These are phyloP conservation scores for Saprolegnia diclina DNA, from an alignment of 352 stramenopile species.

Conservation along the genomic window DNA sequence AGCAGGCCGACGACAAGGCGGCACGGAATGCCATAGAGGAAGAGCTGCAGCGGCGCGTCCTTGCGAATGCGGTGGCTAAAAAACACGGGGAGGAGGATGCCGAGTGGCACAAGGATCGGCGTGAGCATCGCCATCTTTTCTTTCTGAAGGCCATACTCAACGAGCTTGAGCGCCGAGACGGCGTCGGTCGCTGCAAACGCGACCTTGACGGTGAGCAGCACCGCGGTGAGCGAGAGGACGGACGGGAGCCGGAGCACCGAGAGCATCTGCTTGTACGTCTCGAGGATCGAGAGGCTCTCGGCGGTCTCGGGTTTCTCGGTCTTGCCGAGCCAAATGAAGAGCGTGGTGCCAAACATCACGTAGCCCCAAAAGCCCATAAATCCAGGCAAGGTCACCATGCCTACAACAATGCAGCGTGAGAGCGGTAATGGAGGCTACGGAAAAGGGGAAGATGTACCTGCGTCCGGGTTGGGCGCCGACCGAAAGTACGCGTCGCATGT, in stretches of 20 bases:
- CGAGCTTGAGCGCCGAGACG: conserved; percentile 88
- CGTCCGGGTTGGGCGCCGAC: conserved; percentile 41
- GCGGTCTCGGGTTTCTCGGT: conserved; percentile 58
- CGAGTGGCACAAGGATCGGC: conserved; percentile 81
- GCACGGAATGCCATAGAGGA: conserved; percentile 78
- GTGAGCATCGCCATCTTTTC: conserved; percentile 86
- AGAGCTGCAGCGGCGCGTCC: conserved; percentile 64
- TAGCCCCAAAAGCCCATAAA: conserved; percentile 94
- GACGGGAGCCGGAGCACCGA: conserved; percentile 78
- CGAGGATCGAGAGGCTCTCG: conserved; percentile 73
- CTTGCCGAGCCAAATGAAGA: conserved; percentile 91
- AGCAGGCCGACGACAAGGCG: conserved; percentile 76
- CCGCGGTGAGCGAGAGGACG: conserved; percentile 76
- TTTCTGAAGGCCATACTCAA: conserved; percentile 90
- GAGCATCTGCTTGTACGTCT: conserved; percentile 89
- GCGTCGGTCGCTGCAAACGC: conserved; percentile 89
- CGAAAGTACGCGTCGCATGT: conserved; percentile 90
- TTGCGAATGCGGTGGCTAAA: conserved; percentile 68
- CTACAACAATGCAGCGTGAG: conserved; percentile 24
- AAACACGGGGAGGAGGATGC: conserved; percentile 83
- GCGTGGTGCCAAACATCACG: conserved; percentile 90
- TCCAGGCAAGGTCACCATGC: conserved; percentile 75
- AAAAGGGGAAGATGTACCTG: conserved; percentile 17
- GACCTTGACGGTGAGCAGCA: conserved; percentile 90
- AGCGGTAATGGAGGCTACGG: no score